Percentiles rank a stretch among this genome's conserved stretches.
Evolutionary conservation across 345 rosid species (phyloP).

Genomic region (Eucalyptus paniculata): DNA sequence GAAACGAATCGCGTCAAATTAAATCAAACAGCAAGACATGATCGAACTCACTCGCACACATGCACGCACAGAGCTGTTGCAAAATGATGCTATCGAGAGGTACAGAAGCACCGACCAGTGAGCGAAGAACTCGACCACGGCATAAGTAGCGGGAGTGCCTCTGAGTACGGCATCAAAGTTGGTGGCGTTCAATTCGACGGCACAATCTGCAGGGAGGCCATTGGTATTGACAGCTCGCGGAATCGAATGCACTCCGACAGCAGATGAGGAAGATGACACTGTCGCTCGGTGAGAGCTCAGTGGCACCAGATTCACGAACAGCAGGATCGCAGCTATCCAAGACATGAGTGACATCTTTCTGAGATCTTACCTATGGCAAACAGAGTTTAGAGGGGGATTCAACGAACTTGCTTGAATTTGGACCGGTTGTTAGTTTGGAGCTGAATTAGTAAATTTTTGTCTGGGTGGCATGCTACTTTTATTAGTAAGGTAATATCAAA

Average conservation of each 20-base stretch:
- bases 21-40: not conserved
- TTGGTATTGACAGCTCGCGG: conserved; percentile 25
- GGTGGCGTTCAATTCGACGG: conserved; percentile 55
- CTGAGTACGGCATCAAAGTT: conserved; percentile 55
- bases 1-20: too few species aligned
- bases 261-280: not conserved
- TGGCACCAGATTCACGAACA: conserved; percentile 1
- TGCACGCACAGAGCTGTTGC: not conserved
- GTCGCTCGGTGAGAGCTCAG: conserved; percentile 3
- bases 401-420: too few species aligned
- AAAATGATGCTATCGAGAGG: not conserved
- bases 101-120: conserved; percentile 41
- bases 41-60: not conserved
- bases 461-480: too few species aligned
- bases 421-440: too few species aligned
- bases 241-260: conserved; percentile 38
- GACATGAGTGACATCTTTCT: conserved; percentile 17
- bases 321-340: conserved; percentile 17
- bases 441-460: too few species aligned
- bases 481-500: too few species aligned
- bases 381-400: too few species aligned
- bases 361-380: too few species aligned
- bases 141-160: conserved; percentile 62
- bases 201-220: conserved; percentile 23
- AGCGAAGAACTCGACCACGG: conserved; percentile 84